phyloP scores from a whole-genome alignment of 441 rosid species.

The Brassica hybrid region DNA sequence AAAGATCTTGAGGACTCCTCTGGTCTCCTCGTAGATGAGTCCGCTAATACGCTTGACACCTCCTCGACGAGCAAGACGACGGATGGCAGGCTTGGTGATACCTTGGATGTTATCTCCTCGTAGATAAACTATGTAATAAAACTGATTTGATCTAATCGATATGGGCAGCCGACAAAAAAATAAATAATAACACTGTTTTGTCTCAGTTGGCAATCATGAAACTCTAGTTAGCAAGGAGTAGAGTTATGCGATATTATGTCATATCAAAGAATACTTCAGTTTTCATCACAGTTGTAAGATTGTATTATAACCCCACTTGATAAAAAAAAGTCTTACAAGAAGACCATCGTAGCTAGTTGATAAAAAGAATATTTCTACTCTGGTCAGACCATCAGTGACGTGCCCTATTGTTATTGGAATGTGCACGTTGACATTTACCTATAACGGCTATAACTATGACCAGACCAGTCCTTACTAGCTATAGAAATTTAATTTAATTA shows the following conservation, averaged over 20 bases:
- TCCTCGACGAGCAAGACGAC: constrained; percentile 44
- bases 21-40: constrained; percentile 41
- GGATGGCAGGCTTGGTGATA: constrained; percentile 41
- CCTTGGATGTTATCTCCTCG: constrained; percentile 40
- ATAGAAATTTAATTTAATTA: neutral
- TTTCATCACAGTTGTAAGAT: neutral
- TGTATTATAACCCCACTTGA: neutral
- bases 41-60: constrained; percentile 44
- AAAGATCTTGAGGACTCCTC: constrained; percentile 44
- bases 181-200: too few relatives aligned
- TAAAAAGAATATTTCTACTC: neutral
- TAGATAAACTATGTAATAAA: too few relatives aligned
- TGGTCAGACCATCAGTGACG: neutral
- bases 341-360: neutral
- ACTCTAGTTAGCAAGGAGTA: too few relatives aligned
- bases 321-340: neutral
- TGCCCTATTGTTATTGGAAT: neutral
- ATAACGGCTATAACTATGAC: neutral
- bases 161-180: too few relatives aligned
- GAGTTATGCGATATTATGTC: too few relatives aligned
- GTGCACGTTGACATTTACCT: constrained; percentile 5
- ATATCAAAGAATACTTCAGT: neutral
- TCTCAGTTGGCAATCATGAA: too few relatives aligned
- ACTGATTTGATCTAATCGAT: too few relatives aligned
- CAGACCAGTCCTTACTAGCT: constrained; percentile 1